phyloP scores from a whole-genome alignment of 1,139 yeast species.

The Taphrina sp. region DNA sequence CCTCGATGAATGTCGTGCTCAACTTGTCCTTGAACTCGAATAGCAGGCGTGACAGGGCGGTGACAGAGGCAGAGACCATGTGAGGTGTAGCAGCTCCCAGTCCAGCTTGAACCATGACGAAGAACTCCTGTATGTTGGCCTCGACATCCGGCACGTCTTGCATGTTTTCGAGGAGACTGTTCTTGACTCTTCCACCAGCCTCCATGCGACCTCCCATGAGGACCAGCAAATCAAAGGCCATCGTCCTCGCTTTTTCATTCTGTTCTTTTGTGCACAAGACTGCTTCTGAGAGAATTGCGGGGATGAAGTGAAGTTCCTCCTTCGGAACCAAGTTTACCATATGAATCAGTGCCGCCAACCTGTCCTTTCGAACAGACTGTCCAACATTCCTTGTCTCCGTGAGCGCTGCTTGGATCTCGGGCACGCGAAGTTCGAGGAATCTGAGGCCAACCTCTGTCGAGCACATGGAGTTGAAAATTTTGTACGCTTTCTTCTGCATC shows the following conservation, averaged over 20 bases:
- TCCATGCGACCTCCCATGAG: constrained; percentile 78
- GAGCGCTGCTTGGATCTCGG: constrained; percentile 49
- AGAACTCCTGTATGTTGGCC: constrained; percentile 75
- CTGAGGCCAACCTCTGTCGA: constrained; percentile 66
- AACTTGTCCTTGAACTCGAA: constrained; percentile 61
- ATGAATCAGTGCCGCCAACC: constrained; percentile 60
- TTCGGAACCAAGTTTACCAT: constrained; percentile 58
- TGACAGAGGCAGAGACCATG: constrained; percentile 93
- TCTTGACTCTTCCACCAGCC: constrained; percentile 65
- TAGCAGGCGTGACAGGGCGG: constrained; percentile 81
- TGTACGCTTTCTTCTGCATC: constrained; percentile 85
- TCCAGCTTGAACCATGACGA: constrained; percentile 95
- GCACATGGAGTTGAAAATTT: constrained; percentile 63
- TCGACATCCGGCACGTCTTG: constrained; percentile 57
- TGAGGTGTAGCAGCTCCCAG: constrained; percentile 90
- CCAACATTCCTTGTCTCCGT: constrained; percentile 38
- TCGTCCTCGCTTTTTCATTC: constrained; percentile 85
- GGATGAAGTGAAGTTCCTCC: constrained; percentile 59
- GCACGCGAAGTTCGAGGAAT: constrained; percentile 41
- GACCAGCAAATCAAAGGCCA: constrained; percentile 72
- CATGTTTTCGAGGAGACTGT: constrained; percentile 57
- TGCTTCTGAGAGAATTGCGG: constrained; percentile 78
- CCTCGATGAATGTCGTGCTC: constrained; percentile 56
- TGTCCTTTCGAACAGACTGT: constrained; percentile 43
- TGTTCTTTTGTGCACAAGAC: constrained; percentile 90